Evolutionary conservation across 2,329 filamentous ascomycete species (phyloP), one percentile per base, ranked within the genome.

Genomic region (Diaporthe sp.): DNA sequence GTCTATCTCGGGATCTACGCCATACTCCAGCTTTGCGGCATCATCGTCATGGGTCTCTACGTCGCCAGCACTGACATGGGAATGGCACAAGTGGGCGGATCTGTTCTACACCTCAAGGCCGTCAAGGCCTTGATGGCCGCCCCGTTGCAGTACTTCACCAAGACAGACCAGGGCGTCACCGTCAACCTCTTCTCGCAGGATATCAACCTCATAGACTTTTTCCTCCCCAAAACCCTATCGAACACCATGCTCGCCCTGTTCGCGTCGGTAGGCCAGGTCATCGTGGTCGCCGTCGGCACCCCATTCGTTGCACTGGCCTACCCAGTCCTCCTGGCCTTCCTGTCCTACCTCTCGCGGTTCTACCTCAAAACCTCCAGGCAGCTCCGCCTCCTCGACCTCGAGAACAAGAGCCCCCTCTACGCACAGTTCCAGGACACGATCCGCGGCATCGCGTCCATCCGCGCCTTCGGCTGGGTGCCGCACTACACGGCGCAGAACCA

Each of bases 331-430:
- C 77, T 86, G 51, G 77, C 80, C 6, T 79, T 82, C 1, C 76
- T 87, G 7, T 86, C 84, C 70, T 71, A 82, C 4, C 81, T 88
- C 28, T 85, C 87, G 73, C 85, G 84, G 53, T 81, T 85, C 74
- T 89, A 88, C 76, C 81, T 89, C 17, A 83, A 85, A 6, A 88
- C 87, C 2, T 87, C 86, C 2, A 85, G 87, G 9, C 87, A 88
- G 76, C 79, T 89, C 15, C 85, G 87, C 74, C 83, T 86, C 49
- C 79, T 88, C 47, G 87, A 88, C 51, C 81, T 88, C 20, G 87
- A 88, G 78, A 68, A 63, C 55, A 75, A 68, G 61, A 67, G 71
- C 25, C 74, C 74, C 8, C 49, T 65, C 1, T 63, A 49, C 49
- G 81, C 82, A 7, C 81, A 89, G 74, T 90, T 90, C 75, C 82